Conservation (phyloP, 179 eudicot species). For the Beta corolliflora region DNA sequence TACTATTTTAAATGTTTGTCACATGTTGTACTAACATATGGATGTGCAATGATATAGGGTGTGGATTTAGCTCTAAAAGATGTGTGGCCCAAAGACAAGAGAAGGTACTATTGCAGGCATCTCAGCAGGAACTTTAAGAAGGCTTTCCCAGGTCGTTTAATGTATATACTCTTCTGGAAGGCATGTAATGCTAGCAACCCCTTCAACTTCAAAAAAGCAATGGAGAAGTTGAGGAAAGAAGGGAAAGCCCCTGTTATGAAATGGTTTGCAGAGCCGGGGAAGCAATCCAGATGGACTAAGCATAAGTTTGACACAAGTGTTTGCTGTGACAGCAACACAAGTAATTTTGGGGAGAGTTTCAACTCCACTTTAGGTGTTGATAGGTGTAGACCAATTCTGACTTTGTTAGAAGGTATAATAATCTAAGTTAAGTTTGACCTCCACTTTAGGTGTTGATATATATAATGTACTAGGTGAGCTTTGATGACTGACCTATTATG, state of each 20-base stretch:
- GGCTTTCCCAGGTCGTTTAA: not conserved
- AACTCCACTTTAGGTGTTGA: not conserved
- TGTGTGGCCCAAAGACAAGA: not conserved
- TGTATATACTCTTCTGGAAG: not conserved
- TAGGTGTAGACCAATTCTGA: not conserved
- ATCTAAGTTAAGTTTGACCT: too few species aligned
- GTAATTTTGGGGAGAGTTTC: not conserved
- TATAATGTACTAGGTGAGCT: too few species aligned
- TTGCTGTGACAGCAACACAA: not conserved
- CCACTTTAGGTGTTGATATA: too few species aligned
- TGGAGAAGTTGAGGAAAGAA: not conserved
- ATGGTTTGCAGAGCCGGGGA: not conserved
- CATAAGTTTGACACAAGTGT: not conserved
- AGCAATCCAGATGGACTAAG: not conserved
- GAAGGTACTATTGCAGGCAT: not conserved
- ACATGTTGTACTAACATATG: too few species aligned
- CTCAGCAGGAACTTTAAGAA: not conserved
- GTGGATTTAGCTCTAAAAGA: not conserved
- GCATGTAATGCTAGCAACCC: not conserved
- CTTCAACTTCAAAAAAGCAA: not conserved
- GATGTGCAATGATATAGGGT: not conserved
- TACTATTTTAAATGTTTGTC: too few species aligned
- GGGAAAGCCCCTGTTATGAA: not conserved
- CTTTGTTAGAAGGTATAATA: not conserved
- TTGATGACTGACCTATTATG: too few species aligned